Conservation (phyloP, 2,329 filamentous ascomycete species). For the Parafenestella ontariensis region DNA sequence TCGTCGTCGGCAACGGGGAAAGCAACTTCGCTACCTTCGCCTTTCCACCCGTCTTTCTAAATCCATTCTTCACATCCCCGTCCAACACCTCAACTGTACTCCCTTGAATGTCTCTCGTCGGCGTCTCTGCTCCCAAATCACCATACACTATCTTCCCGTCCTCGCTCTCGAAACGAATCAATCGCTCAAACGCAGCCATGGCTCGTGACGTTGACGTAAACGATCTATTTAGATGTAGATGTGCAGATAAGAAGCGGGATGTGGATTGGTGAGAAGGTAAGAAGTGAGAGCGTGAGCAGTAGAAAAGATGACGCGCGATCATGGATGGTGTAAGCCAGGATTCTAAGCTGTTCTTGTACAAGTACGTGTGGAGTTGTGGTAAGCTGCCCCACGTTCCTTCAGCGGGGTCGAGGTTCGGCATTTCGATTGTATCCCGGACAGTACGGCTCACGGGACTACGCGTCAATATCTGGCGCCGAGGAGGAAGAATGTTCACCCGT, state of each 20-base stretch:
- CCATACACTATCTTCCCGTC: conserved; percentile 42
- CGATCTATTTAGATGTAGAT: background rate
- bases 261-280: background rate
- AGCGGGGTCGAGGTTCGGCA: conserved; percentile 17
- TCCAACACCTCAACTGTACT: conserved; percentile 37
- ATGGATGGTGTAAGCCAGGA: background rate
- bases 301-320: conserved; percentile 3
- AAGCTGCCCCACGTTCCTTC: conserved; percentile 1
- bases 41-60: conserved; percentile 36
- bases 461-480: conserved; percentile 1
- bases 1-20: conserved; percentile 35
- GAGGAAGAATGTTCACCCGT: conserved; percentile 4
- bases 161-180: conserved; percentile 43
- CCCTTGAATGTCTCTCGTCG: conserved; percentile 41
- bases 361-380: too few species aligned
- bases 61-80: conserved; percentile 38
- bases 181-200: conserved; percentile 39
- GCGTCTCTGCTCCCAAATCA: conserved; percentile 37
- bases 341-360: conserved; percentile 1
- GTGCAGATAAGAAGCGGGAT: background rate
- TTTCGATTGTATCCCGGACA: background rate
- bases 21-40: conserved; percentile 41
- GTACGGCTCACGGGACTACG: conserved; percentile 5
- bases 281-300: conserved; percentile 1
- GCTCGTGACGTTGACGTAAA: conserved; percentile 9